phyloP scores from a whole-genome alignment of 2,329 filamentous ascomycete species.

The Aspergillus eucalypticola region DNA sequence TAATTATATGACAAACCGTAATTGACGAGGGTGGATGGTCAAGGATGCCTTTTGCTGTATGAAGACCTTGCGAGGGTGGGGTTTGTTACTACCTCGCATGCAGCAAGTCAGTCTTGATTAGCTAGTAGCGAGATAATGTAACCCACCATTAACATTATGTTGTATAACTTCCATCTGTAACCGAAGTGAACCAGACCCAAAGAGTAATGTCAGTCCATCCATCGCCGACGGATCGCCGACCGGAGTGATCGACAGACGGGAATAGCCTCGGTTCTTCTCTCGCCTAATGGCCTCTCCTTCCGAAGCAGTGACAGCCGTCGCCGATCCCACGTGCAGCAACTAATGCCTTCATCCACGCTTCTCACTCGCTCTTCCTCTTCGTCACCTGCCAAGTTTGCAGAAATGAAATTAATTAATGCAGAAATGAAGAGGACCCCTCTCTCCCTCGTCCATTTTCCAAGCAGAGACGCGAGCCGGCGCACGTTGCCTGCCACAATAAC shows the following conservation, averaged over 20 bases:
- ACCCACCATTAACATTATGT: too few species aligned
- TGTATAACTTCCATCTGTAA: too few species aligned
- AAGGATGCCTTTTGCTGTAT: too few species aligned
- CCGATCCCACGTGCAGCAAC: background rate
- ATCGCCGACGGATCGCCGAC: background rate
- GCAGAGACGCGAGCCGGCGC: background rate
- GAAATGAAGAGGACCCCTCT: background rate
- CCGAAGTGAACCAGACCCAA: background rate
- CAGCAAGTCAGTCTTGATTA: too few species aligned
- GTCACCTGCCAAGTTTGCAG: background rate
- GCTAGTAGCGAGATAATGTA: too few species aligned
- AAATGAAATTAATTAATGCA: background rate
- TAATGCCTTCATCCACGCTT: background rate
- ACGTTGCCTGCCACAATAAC: background rate
- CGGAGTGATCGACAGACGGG: background rate
- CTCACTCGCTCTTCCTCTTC: too few species aligned
- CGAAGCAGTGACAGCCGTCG: background rate
- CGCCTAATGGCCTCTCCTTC: too few species aligned
- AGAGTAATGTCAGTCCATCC: too few species aligned
- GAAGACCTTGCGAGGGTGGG: too few species aligned
- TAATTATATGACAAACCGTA: slow-evolving; percentile 2
- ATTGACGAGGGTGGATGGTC: too few species aligned
- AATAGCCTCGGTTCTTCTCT: background rate
- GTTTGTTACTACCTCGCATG: too few species aligned
- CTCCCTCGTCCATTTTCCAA: background rate